Percentiles rank a stretch among this genome's conserved stretches.
phyloP scores from a whole-genome alignment of 139 green algal genomes.

The Pseudopediastrum boryanum region DNA sequence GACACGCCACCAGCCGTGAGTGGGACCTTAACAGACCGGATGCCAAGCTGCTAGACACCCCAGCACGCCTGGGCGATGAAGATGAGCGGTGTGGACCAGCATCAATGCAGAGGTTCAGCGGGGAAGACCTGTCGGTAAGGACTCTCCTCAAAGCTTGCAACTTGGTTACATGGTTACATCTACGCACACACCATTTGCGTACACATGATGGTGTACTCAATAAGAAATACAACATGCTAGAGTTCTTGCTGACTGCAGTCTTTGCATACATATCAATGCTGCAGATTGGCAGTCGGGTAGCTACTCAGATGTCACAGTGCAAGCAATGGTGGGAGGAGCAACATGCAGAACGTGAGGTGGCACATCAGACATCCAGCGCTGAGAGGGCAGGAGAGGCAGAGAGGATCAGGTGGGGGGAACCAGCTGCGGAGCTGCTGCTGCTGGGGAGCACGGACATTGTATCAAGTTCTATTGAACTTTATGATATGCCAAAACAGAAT shows the following conservation, averaged over 20 bases:
- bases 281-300: conserved; percentile 56
- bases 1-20: conserved; percentile 61
- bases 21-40: conserved; percentile 81
- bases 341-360: conserved; percentile 42
- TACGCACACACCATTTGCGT: too few relatives aligned
- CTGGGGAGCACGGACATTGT: too few relatives aligned
- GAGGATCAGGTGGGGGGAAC: conserved; percentile 9
- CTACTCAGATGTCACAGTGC: conserved; percentile 66
- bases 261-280: neutral
- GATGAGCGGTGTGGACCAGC: conserved; percentile 62
- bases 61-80: conserved; percentile 69
- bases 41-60: conserved; percentile 53
- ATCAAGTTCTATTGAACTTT: too few relatives aligned
- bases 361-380: conserved; percentile 16
- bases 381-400: conserved; percentile 9
- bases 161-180: too few relatives aligned
- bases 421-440: too few relatives aligned
- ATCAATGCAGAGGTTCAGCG: conserved; percentile 71
- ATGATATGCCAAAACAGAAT: too few relatives aligned
- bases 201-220: too few relatives aligned
- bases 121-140: conserved; percentile 72
- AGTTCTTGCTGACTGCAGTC: neutral
- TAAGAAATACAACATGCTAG: too few relatives aligned
- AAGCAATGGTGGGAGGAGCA: conserved; percentile 73
- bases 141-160: too few relatives aligned